Conservation (phyloP, 192 early-diverging fungal species). For the Mortierella hygrophila region DNA sequence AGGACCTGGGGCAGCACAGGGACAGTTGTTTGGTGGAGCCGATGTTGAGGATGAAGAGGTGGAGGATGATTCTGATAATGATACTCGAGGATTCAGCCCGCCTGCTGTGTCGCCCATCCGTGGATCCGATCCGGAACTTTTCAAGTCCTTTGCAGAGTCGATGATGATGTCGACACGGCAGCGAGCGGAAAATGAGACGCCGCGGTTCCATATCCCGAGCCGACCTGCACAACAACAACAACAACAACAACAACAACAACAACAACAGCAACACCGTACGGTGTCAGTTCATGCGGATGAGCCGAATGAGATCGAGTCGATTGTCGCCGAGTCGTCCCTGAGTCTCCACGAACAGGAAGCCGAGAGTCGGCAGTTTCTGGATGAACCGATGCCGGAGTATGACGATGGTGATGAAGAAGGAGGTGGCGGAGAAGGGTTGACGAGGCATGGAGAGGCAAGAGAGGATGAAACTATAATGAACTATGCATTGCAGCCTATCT, state of each 20-base stretch:
- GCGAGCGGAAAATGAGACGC: no score
- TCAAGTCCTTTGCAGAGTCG: neutral
- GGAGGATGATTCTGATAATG: slow-evolving; percentile 10
- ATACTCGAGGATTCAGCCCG: slow-evolving; percentile 39
- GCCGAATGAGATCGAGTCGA: neutral
- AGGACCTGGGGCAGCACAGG: neutral
- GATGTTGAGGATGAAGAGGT: slow-evolving; percentile 1
- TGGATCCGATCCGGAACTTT: neutral
- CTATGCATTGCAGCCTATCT: slow-evolving; percentile 31
- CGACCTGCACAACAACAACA: neutral
- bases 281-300: neutral
- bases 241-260: neutral
- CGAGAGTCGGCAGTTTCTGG: slow-evolving; percentile 7
- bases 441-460: neutral
- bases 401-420: neutral
- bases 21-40: neutral
- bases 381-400: slow-evolving; percentile 13
- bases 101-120: slow-evolving; percentile 43
- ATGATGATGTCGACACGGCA: slow-evolving; percentile 3
- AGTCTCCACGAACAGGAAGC: neutral
- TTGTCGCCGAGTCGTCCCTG: neutral
- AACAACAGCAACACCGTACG: neutral
- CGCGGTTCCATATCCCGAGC: neutral
- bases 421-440: neutral
- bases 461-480: slow-evolving; percentile 46